phyloP scores from a whole-genome alignment of 2,329 filamentous ascomycete genomes.

The Corinectria fuckeliana region DNA sequence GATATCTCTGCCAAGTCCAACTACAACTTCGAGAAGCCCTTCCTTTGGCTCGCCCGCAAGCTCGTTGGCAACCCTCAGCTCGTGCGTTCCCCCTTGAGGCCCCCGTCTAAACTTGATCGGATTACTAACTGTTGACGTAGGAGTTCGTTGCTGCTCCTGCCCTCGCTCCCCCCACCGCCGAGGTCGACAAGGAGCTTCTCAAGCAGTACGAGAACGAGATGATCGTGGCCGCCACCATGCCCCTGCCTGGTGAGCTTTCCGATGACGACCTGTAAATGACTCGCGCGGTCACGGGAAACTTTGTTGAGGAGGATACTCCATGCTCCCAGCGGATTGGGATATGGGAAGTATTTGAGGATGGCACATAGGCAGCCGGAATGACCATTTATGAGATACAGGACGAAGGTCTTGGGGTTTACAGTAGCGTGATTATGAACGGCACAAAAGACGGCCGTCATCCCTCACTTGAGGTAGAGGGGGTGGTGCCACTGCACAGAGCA shows the following conservation, averaged over 20 bases:
- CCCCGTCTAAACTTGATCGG: too few relatives aligned
- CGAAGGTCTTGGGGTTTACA: constrained; percentile 43
- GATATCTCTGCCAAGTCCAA: constrained; percentile 99
- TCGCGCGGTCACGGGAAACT: constrained; percentile 37
- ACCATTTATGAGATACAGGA: constrained; percentile 48
- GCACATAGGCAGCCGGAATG: constrained; percentile 44
- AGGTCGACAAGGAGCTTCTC: constrained; percentile 84
- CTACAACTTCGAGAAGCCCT: constrained; percentile 99
- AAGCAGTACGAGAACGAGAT: constrained; percentile 89
- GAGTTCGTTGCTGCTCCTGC: constrained; percentile 97
- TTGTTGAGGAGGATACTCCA: constrained; percentile 40
- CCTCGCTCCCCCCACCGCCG: constrained; percentile 90
- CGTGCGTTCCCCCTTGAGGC: constrained; percentile 19
- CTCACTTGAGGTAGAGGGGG: constrained; percentile 43
- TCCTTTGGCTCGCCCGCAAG: constrained; percentile 99
- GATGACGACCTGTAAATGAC: constrained; percentile 67
- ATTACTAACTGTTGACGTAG: constrained; percentile 54
- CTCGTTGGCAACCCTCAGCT: constrained; percentile 84
- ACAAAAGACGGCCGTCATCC: constrained; percentile 39
- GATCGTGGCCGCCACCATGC: constrained; percentile 77
- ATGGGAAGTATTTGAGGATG: constrained; percentile 38
- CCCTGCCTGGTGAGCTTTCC: constrained; percentile 94
- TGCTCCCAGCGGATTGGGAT: constrained; percentile 30
- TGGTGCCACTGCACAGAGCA: constrained; percentile 42
- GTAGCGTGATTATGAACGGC: constrained; percentile 46